A percentile compares a stretch with the other conserved stretches of the same genome.
Evolutionary conservation across 2,329 filamentous ascomycete species (phyloP).

Genomic region (Fusarium secorum): DNA sequence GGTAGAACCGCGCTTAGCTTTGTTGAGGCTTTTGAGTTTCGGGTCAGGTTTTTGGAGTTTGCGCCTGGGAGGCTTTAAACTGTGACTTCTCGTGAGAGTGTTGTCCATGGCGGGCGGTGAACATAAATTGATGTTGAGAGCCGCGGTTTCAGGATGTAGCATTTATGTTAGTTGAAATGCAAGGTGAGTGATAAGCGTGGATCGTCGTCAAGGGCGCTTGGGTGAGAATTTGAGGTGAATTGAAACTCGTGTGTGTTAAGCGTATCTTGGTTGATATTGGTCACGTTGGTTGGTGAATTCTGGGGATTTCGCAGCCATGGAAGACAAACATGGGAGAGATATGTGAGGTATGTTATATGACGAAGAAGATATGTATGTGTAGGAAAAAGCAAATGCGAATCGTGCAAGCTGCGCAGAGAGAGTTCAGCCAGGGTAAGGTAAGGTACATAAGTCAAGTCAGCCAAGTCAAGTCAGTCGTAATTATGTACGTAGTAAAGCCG

Average conservation of each 20-base stretch:
- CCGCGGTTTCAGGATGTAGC: constrained; percentile 13
- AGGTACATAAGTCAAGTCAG: not conserved
- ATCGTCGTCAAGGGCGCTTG: constrained; percentile 18
- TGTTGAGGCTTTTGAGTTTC: constrained; percentile 39
- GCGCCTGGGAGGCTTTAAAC: constrained; percentile 40
- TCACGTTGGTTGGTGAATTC: constrained; percentile 14
- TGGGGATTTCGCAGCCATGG: constrained; percentile 21
- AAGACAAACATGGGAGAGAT: not conserved
- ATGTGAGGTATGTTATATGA: constrained; percentile 22
- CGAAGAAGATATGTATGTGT: constrained; percentile 1
- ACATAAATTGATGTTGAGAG: constrained; percentile 9
- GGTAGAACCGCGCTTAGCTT: constrained; percentile 39
- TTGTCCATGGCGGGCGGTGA: constrained; percentile 17
- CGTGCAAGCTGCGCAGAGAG: not conserved
- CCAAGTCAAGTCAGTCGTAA: constrained; percentile 1
- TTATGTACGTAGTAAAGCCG: constrained; percentile 30
- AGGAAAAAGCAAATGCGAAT: constrained; percentile 18
- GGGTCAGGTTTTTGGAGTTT: constrained; percentile 46
- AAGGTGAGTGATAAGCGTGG: constrained; percentile 3
- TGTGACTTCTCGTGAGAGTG: constrained; percentile 21
- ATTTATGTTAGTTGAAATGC: constrained; percentile 10
- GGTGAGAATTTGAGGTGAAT: not conserved
- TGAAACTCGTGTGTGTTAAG: not conserved
- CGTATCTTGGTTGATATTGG: constrained; percentile 11
- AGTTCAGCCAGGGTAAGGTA: not conserved